Conservation (phyloP, 441 rosid genomes). For the Hura crepitans region DNA sequence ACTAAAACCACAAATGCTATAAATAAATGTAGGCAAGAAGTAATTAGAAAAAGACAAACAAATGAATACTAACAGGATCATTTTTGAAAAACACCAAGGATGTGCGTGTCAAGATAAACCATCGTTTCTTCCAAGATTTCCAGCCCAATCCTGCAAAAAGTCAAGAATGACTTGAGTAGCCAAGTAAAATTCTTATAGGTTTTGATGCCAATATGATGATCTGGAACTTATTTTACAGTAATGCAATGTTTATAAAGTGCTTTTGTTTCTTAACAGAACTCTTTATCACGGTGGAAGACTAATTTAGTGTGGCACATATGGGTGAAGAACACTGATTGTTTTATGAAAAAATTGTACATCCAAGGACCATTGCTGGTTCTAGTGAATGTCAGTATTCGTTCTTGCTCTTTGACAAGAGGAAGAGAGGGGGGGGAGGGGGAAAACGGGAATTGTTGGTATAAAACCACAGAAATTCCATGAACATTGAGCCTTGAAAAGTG, state of each 20-base stretch:
- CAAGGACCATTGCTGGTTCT: background rate
- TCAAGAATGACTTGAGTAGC: slow-evolving; percentile 6
- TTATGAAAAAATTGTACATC: background rate
- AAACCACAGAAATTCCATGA: background rate
- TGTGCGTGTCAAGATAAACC: slow-evolving; percentile 95
- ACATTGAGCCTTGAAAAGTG: background rate
- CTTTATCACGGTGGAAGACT: background rate
- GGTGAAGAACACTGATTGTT: background rate
- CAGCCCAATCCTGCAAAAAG: slow-evolving; percentile 81
- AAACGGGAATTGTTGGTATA: background rate
- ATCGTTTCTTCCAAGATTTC: slow-evolving; percentile 99
- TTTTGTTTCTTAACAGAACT: background rate
- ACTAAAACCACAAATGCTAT: background rate
- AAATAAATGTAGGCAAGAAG: background rate
- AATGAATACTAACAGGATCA: slow-evolving; percentile 75
- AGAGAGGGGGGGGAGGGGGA: too few species aligned
- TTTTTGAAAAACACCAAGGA: slow-evolving; percentile 95
- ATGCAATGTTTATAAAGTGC: background rate
- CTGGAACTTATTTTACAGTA: background rate
- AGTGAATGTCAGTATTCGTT: background rate
- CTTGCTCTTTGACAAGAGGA: background rate
- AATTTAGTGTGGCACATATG: background rate
- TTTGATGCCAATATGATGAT: background rate
- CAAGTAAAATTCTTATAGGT: background rate
- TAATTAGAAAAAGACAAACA: slow-evolving; percentile 11